Conservation (phyloP, 345 rosid genomes). For the Turnera subulata region DNA sequence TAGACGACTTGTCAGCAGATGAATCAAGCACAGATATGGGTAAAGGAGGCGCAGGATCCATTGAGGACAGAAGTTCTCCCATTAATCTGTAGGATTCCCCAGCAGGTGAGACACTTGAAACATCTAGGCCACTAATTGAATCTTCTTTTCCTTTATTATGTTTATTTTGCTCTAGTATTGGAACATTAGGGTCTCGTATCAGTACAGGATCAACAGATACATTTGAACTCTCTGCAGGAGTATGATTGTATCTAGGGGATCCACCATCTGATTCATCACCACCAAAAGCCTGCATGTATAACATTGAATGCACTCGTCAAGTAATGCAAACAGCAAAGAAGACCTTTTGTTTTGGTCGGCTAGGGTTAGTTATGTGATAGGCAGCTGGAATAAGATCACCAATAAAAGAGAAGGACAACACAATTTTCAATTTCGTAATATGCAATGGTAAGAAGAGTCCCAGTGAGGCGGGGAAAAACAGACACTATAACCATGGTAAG, state of each 20-base stretch:
- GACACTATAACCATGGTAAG: no score
- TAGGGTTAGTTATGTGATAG: no score
- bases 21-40: constrained; percentile 56
- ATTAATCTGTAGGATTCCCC: constrained; percentile 70
- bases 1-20: constrained; percentile 50
- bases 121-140: constrained; percentile 39
- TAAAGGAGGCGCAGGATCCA: constrained; percentile 52
- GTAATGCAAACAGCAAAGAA: no score
- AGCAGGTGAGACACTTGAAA: constrained; percentile 41
- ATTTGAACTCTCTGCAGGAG: constrained; percentile 41
- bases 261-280: constrained; percentile 80
- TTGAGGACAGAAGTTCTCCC: constrained; percentile 64
- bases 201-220: constrained; percentile 35
- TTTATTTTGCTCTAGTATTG: constrained; percentile 43
- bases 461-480: no score
- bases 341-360: no score
- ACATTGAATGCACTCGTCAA: constrained; percentile 8
- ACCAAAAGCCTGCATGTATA: constrained; percentile 64
- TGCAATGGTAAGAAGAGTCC: no score
- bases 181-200: constrained; percentile 41
- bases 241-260: constrained; percentile 51
- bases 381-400: no score
- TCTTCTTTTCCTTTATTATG: constrained; percentile 49
- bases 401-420: no score
- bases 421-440: no score